These are phyloP conservation scores for Podospora fimiseda DNA, from an alignment of 495 filamentous ascomycete species.

Conservation along the genomic window DNA sequence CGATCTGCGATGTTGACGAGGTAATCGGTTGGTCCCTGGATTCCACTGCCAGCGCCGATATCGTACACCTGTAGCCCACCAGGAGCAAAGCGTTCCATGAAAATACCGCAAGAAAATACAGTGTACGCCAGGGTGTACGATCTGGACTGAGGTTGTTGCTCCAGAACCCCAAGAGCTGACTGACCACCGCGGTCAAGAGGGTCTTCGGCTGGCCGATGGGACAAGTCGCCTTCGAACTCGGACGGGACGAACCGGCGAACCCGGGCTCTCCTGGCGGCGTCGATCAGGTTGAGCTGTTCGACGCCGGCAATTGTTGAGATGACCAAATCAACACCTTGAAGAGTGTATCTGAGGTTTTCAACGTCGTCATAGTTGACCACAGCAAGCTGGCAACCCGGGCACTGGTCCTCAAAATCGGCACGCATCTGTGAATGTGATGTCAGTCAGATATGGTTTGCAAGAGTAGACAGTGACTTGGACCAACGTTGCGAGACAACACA, in stretches of 20 bases:
- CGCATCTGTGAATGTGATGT: slow-evolving; percentile 15
- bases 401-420: slow-evolving; percentile 35
- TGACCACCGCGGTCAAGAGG: slow-evolving; percentile 45
- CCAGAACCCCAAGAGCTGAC: slow-evolving; percentile 49
- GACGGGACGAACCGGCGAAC: slow-evolving; percentile 67
- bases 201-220: slow-evolving; percentile 45
- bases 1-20: slow-evolving; percentile 54
- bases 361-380: slow-evolving; percentile 57
- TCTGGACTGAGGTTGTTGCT: slow-evolving; percentile 39
- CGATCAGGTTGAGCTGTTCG: slow-evolving; percentile 64
- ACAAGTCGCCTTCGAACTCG: slow-evolving; percentile 61
- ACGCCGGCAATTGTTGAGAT: slow-evolving; percentile 64
- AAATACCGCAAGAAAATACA: slow-evolving; percentile 65
- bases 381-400: slow-evolving; percentile 51
- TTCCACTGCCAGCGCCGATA: slow-evolving; percentile 44
- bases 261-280: slow-evolving; percentile 57
- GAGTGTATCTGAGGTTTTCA: slow-evolving; percentile 51
- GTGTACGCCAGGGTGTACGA: slow-evolving; percentile 53
- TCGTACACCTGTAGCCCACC: slow-evolving; percentile 51
- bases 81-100: slow-evolving; percentile 67
- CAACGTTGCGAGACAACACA: slow-evolving; percentile 59
- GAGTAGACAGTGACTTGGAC: slow-evolving; percentile 8
- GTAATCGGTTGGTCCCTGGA: slow-evolving; percentile 54
- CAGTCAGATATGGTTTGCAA: neutral
- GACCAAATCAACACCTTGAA: slow-evolving; percentile 64